Percentiles rank a stretch among this genome's conserved stretches.
Conservation (phyloP, 2,329 filamentous ascomycete genomes). For the Diplocarpon mali region DNA sequence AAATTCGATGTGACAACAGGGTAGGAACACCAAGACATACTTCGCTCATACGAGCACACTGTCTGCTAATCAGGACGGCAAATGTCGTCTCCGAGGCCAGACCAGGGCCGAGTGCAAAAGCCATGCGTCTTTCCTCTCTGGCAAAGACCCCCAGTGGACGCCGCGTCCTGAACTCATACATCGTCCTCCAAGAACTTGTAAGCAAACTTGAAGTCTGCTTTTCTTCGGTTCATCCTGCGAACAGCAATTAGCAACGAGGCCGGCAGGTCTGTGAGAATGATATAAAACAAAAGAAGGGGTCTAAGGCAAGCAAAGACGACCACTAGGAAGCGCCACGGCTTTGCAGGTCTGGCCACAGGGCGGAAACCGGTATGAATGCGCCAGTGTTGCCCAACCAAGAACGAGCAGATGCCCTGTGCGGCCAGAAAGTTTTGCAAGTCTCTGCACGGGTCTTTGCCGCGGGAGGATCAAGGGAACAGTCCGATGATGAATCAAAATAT, state of each 20-base stretch:
- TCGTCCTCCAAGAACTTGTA: constrained; percentile 98
- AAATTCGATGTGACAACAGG: not conserved
- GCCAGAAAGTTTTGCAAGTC: too few species aligned
- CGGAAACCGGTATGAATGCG: too few species aligned
- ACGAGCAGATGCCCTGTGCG: not conserved
- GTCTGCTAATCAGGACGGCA: constrained; percentile 24
- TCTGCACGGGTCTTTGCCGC: too few species aligned
- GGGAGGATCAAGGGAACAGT: too few species aligned
- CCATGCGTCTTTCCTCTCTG: constrained; percentile 50
- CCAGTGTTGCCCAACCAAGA: not conserved
- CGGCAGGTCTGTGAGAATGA: constrained; percentile 4
- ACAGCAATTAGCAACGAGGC: constrained; percentile 8
- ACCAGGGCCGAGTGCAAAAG: constrained; percentile 50
- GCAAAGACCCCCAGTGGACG: constrained; percentile 63
- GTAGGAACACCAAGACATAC: constrained; percentile 15
- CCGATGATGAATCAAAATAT: not conserved
- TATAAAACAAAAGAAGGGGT: constrained; percentile 1
- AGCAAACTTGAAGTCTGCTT: constrained; percentile 95
- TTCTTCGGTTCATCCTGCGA: constrained; percentile 90
- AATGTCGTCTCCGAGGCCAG: constrained; percentile 32
- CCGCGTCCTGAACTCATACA: constrained; percentile 46
- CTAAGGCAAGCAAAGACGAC: too few species aligned
- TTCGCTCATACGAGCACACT: constrained; percentile 18
- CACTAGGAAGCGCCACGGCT: too few species aligned
- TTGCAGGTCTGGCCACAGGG: too few species aligned